These are phyloP conservation scores for Ramaria sp. DNA, from an alignment of 768 basidiomycete species.

Conservation along the genomic window DNA sequence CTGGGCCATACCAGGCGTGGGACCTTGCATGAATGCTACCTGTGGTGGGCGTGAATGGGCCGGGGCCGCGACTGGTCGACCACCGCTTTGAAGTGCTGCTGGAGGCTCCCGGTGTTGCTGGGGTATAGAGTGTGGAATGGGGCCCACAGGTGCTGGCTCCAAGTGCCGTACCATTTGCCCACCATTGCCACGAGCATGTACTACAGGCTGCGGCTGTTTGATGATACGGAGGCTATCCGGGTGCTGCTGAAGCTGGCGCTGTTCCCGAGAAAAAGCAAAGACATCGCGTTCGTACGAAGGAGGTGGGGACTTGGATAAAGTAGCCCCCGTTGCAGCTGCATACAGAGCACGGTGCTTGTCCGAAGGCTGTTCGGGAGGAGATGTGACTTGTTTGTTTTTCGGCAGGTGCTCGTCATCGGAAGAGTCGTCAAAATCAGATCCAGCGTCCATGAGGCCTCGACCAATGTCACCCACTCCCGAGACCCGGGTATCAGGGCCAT, in stretches of 20 bases:
- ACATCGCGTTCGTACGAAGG: slow-evolving; percentile 13
- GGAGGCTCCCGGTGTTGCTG: slow-evolving; percentile 1
- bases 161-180: neutral
- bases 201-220: neutral
- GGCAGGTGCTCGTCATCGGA: slow-evolving; percentile 27
- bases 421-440: slow-evolving; percentile 35
- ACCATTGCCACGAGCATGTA: neutral
- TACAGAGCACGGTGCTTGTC: slow-evolving; percentile 10
- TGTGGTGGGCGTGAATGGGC: slow-evolving; percentile 12
- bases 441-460: slow-evolving; percentile 34
- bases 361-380: slow-evolving; percentile 17
- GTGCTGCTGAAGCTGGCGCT: slow-evolving; percentile 10
- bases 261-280: slow-evolving; percentile 38
- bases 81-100: slow-evolving; percentile 20
- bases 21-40: slow-evolving; percentile 9
- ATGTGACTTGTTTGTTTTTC: slow-evolving; percentile 22
- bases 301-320: slow-evolving; percentile 1
- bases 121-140: neutral
- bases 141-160: neutral
- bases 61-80: slow-evolving; percentile 20
- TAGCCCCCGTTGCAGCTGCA: slow-evolving; percentile 6
- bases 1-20: neutral
- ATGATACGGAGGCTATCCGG: neutral
- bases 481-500: slow-evolving; percentile 27
- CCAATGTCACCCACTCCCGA: slow-evolving; percentile 47